These are phyloP conservation scores for Candida pseudofarinosa DNA, from an alignment of 805 yeast genomes.

Conservation along the genomic window DNA sequence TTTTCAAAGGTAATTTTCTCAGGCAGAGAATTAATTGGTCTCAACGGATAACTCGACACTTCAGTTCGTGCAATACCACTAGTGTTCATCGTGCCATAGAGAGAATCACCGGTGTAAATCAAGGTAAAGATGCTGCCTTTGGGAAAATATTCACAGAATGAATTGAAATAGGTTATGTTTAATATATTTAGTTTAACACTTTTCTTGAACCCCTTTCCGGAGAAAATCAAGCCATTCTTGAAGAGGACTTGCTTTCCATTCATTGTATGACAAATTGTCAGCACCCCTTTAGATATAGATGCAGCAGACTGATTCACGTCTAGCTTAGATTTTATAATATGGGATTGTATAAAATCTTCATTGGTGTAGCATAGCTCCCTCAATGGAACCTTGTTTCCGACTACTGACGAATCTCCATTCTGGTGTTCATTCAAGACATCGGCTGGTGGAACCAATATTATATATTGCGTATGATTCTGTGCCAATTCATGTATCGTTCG, in stretches of 20 bases:
- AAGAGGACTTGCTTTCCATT: conserved; percentile 54
- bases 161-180: conserved; percentile 44
- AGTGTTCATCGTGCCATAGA: conserved; percentile 33
- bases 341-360: conserved; percentile 60
- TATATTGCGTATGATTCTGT: conserved; percentile 45
- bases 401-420: conserved; percentile 22
- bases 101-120: conserved; percentile 53
- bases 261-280: conserved; percentile 48
- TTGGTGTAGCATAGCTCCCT: conserved; percentile 49
- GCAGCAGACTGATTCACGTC: conserved; percentile 20
- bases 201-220: conserved; percentile 56
- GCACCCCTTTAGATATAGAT: conserved; percentile 28
- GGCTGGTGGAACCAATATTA: conserved; percentile 63
- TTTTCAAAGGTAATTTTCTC: conserved; percentile 29
- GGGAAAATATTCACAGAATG: conserved; percentile 58
- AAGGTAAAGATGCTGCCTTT: conserved; percentile 54
- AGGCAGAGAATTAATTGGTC: neutral
- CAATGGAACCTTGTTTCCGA: conserved; percentile 28
- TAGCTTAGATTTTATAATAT: conserved; percentile 42
- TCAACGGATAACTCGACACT: neutral
- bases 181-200: conserved; percentile 42
- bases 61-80: conserved; percentile 9
- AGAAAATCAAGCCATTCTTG: conserved; percentile 49
- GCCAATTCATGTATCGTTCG: conserved; percentile 43
- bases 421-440: conserved; percentile 33